phyloP scores from a whole-genome alignment of 1,284 basidiomycete genomes.

The Ustilago tritici region DNA sequence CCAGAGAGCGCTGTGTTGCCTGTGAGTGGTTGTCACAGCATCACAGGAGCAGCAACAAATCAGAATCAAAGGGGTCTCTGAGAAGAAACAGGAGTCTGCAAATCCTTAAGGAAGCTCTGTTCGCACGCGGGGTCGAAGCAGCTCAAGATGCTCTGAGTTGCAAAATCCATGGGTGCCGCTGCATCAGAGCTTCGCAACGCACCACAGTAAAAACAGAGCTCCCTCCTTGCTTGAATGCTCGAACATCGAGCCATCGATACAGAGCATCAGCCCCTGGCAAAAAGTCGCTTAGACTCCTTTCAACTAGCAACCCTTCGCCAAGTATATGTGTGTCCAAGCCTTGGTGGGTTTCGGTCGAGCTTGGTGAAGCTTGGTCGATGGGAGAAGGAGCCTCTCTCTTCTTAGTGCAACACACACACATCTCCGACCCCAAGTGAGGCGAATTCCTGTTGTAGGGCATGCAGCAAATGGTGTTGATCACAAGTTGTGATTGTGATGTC shows the following conservation, averaged over 20 bases:
- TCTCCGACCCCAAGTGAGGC: no score
- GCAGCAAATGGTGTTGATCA: no score
- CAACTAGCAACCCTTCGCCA: background rate
- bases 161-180: background rate
- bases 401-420: no score
- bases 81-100: no score
- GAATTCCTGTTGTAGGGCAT: no score
- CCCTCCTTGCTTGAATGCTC: background rate
- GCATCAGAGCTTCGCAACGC: background rate
- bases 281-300: background rate
- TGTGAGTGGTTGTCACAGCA: background rate
- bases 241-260: background rate
- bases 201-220: background rate
- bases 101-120: background rate
- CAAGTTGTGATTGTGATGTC: no score
- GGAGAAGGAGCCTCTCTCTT: background rate
- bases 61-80: constrained; percentile 1
- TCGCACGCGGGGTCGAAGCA: background rate
- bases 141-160: background rate
- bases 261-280: background rate
- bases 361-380: background rate
- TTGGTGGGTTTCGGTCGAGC: background rate
- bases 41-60: constrained; percentile 1
- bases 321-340: background rate
- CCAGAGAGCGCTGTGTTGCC: background rate